Evolutionary conservation across 202 grass and related monocot genomes (phyloP).

Genomic region (Panicum hallii): DNA sequence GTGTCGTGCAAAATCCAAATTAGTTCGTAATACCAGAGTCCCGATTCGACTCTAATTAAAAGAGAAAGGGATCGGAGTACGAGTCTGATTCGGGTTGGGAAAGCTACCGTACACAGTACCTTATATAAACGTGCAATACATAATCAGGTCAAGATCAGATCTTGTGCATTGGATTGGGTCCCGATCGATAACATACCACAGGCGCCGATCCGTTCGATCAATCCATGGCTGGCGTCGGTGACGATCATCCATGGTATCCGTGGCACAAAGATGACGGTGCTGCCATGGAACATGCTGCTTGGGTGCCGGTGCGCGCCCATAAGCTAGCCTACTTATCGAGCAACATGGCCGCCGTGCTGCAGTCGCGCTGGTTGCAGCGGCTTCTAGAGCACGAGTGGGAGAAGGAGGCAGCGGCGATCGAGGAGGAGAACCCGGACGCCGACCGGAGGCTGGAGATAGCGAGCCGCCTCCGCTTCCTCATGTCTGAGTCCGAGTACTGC

Average conservation of each 20-base stretch:
- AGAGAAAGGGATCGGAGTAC: too few species aligned
- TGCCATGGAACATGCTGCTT: neutral
- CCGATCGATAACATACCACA: too few species aligned
- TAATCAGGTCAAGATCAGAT: too few species aligned
- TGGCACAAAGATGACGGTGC: neutral
- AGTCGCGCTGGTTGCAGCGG: neutral
- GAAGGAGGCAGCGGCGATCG: neutral
- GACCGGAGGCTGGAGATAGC: neutral
- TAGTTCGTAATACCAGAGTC: too few species aligned
- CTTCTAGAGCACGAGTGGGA: neutral
- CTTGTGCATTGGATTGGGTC: too few species aligned
- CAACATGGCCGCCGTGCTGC: neutral
- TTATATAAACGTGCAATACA: too few species aligned
- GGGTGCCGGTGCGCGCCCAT: neutral
- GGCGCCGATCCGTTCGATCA: neutral
- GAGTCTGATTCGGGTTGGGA: too few species aligned
- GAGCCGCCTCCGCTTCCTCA: neutral
- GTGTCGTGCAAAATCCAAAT: too few species aligned
- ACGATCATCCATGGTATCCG: neutral
- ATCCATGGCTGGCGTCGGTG: neutral
- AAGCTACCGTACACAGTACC: too few species aligned
- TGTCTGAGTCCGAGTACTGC: neutral
- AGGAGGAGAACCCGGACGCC: neutral
- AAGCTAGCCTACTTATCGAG: neutral
- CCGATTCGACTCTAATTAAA: too few species aligned